phyloP scores from a whole-genome alignment of 352 stramenopile genomes.

The Phytophthora pseudosyringae region DNA sequence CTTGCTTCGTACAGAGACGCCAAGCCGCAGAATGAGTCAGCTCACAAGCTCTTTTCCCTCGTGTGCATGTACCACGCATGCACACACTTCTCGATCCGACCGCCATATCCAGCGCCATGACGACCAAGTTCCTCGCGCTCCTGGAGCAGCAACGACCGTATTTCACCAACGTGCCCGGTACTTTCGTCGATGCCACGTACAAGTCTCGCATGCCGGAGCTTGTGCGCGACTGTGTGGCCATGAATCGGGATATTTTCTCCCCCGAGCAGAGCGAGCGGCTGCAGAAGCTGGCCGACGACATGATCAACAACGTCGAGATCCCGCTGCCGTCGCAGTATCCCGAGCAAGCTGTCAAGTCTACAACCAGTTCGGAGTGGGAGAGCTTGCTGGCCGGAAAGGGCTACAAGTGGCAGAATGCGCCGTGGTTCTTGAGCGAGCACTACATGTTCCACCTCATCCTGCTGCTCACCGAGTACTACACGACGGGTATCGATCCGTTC shows the following conservation, averaged over 20 bases:
- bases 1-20: background rate
- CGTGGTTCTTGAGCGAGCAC: conserved; percentile 78
- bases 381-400: conserved; percentile 42
- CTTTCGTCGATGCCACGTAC: conserved; percentile 64
- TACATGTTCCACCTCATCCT: conserved; percentile 82
- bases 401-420: conserved; percentile 77
- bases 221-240: conserved; percentile 49
- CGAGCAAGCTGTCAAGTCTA: conserved; percentile 42
- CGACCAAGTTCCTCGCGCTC: conserved; percentile 44
- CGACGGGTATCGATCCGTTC: conserved; percentile 68
- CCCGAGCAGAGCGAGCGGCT: conserved; percentile 38
- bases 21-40: background rate
- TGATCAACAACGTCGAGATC: conserved; percentile 47
- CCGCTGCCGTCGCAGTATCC: conserved; percentile 50
- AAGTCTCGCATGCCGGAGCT: conserved; percentile 55
- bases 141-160: conserved; percentile 43
- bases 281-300: conserved; percentile 42
- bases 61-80: background rate
- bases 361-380: conserved; percentile 56
- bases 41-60: conserved; percentile 4
- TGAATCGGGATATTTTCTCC: conserved; percentile 45
- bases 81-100: background rate
- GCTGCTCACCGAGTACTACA: conserved; percentile 68
- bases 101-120: conserved; percentile 22
- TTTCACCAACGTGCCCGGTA: conserved; percentile 42